Conservation (phyloP, 2,329 filamentous ascomycete species). For the Colletotrichum gloeosporioides region DNA sequence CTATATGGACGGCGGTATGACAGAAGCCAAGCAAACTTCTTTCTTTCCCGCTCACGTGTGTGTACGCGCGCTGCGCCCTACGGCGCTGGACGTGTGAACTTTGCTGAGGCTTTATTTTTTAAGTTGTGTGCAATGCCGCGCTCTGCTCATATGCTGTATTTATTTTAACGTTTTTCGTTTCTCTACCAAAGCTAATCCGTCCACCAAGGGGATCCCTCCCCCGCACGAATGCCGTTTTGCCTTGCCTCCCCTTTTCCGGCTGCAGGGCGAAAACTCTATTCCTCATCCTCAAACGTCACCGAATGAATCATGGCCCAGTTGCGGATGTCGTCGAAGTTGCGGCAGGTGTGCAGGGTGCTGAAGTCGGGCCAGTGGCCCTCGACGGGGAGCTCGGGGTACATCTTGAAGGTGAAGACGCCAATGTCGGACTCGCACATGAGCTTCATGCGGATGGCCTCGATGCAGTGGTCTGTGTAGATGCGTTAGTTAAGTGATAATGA, state of each 20-base stretch:
- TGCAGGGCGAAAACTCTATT: constrained; percentile 9
- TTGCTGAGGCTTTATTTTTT: background rate
- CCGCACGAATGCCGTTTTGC: too few species aligned
- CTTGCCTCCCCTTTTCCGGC: background rate
- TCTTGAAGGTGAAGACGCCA: constrained; percentile 59
- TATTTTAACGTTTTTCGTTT: background rate
- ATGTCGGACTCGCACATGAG: constrained; percentile 62
- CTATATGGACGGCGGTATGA: background rate
- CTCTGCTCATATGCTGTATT: background rate
- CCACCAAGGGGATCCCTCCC: background rate
- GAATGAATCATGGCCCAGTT: constrained; percentile 59
- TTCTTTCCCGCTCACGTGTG: background rate
- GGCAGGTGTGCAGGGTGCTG: constrained; percentile 57
- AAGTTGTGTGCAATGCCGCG: background rate
- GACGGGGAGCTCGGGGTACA: constrained; percentile 48
- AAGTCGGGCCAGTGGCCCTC: constrained; percentile 61
- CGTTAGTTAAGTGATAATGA: background rate
- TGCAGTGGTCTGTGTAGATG: constrained; percentile 50
- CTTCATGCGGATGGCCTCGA: constrained; percentile 57
- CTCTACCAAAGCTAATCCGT: background rate
- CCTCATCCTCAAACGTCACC: constrained; percentile 51
- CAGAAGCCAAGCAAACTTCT: background rate
- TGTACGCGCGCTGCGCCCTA: background rate
- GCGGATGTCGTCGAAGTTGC: constrained; percentile 57
- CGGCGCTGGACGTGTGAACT: background rate